phyloP scores from a whole-genome alignment of 208 protist genomes.

The Trypanosoma congolense region DNA sequence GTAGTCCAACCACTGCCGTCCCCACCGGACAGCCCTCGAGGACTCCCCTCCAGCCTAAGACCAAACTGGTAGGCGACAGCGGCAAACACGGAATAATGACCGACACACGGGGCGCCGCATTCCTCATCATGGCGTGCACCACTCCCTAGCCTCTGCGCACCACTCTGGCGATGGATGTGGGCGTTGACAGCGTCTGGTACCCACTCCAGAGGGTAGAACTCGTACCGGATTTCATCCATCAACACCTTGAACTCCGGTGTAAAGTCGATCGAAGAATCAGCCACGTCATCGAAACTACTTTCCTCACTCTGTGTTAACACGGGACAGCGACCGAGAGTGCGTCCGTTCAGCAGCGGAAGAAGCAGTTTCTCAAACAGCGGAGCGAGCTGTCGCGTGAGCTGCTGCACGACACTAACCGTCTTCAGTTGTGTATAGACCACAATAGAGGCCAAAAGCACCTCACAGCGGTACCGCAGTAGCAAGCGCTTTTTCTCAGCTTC shows the following conservation, averaged over 20 bases:
- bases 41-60: slow-evolving; percentile 29
- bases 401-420: slow-evolving; percentile 56
- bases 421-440: slow-evolving; percentile 73
- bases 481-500: slow-evolving; percentile 34
- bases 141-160: not conserved
- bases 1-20: slow-evolving; percentile 12
- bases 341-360: slow-evolving; percentile 14
- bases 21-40: slow-evolving; percentile 21
- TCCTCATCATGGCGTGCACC: not conserved
- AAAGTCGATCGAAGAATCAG: slow-evolving; percentile 21
- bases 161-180: slow-evolving; percentile 2
- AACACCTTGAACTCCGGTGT: slow-evolving; percentile 48
- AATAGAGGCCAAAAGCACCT: slow-evolving; percentile 68
- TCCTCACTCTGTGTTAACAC: not conserved
- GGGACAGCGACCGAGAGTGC: slow-evolving; percentile 8
- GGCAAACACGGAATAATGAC: slow-evolving; percentile 64
- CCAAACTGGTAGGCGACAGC: slow-evolving; percentile 74
- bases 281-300: not conserved
- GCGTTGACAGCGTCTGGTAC: slow-evolving; percentile 38
- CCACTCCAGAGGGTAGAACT: slow-evolving; percentile 84
- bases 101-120: slow-evolving; percentile 2
- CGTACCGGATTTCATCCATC: slow-evolving; percentile 66
- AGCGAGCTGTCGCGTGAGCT: slow-evolving; percentile 53
- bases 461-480: slow-evolving; percentile 49
- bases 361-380: slow-evolving; percentile 50